Base-by-base conservation (phyloP, 2,329 filamentous ascomycete species). In the Monosporascus sp. region DNA sequence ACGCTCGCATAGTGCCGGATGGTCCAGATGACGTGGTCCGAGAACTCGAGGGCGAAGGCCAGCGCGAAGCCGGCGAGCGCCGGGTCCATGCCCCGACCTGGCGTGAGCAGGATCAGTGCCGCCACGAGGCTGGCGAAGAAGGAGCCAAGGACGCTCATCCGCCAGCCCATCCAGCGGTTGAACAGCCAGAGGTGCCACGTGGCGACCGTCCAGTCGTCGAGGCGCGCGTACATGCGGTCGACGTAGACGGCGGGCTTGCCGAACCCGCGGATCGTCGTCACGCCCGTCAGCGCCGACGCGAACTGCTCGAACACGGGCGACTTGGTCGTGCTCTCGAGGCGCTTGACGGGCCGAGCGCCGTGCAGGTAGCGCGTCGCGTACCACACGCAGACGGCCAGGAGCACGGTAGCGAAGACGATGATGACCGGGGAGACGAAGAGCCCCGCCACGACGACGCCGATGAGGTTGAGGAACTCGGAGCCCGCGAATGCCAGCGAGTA, bases 251-350 rank as follows among this genome's bases (percentile, higher is more conserved):
- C 75, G 0, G 76, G 73, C 72, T 89, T 90, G 57, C 83, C 83
- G 59, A 89, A 93, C 0, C 86, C 86, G 14, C 89, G 82, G 50
- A 94, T 89, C 0, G 89, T 92, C 1, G 82, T 76, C 18, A 94
- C 81, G 5, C 89, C 89, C 0, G 81, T 79, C 9, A 93, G 77
- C 0, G 86, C 82, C 1, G 86, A 84, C 11, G 85, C 85, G 61
- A 93, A 92, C 56, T 89, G 84, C 66, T 93, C 89, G 60, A 90
- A 92, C 1, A 93, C 83, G 0, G 89, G 89, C 0, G 85, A 89
- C 68, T 90, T 92, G 51, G 83, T 81, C 3, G 80, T 89, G 58
- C 85, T 89, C 67, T 93, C 89, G 1, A 93, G 78, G 5, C 89
- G 79, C 71, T 92, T 93, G 55, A 88, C 78, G 34, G 90, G 88